Base-by-base conservation (phyloP, 148 eudicot species). In the Rhododendron ovatum region DNA sequence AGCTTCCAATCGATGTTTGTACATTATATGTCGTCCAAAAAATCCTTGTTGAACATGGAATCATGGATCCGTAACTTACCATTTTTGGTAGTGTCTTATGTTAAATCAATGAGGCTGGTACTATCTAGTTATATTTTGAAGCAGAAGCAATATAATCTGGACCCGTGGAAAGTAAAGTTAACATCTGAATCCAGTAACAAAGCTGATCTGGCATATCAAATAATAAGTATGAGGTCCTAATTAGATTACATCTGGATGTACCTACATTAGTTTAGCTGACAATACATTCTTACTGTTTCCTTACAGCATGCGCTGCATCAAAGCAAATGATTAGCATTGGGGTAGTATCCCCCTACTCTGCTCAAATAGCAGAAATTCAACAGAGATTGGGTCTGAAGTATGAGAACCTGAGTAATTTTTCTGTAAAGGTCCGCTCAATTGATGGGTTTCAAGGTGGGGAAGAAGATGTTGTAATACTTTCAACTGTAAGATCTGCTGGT, bases 381-480 rank as follows among this genome's bases (percentile, higher is more conserved):
- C 92, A 92, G 43, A 90, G 87, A 83, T 67, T 94, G 39, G 90
- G 91, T 30, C 73, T 8, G 47, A 92, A 89, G 85, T 92, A 87
- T 78, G 94, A 91, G 50, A 87, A 92, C 3, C 74, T 84, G 1
- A 85, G 81, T 37, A 88, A 90, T 45, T 91, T 94, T 59, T 37
- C 35, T 18, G 94, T 95, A 41, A 91, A 90, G 83, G 95, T 93
- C 57, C 91, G 91, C 22, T 89, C 98, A 14, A 89, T 95, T 65
- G 98, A 95, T 86, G 95, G 95, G 28, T 95, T 94, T 86, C 98
- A 95, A 84, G 98, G 96, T 2, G 96, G 98, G 4, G 98, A 95
- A 69, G 94, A 92, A 65, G 98, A 95, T 51, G 75, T 95, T 0
- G 81, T 95, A 61, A 92, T 95, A 28, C 83, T 95, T 81, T 95